A percentile compares a stretch with the other conserved stretches of the same genome.
phyloP scores from a whole-genome alignment of 257 asterid species.

The Buddleja alternifolia region DNA sequence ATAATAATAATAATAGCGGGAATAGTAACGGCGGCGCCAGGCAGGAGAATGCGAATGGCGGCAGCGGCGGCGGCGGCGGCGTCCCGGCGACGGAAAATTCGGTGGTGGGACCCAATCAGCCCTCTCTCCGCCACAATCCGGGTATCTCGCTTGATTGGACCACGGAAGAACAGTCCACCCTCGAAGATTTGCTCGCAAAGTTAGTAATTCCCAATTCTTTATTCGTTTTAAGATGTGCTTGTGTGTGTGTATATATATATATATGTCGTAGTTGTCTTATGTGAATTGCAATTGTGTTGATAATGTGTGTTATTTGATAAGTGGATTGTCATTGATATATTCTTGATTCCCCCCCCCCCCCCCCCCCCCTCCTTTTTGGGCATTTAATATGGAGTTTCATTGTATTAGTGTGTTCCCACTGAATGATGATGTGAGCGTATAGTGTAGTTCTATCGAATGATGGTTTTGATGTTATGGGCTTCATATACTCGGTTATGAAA shows the following conservation, averaged over 20 bases:
- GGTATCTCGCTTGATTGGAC: constrained; percentile 79
- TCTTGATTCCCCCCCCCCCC: too few species aligned
- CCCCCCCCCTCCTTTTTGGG: not conserved
- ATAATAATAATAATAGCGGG: constrained; percentile 4
- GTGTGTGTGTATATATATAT: not conserved
- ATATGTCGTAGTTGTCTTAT: not conserved
- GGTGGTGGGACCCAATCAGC: constrained; percentile 51
- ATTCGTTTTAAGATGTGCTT: not conserved
- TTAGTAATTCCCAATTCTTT: constrained; percentile 36
- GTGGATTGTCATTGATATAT: not conserved
- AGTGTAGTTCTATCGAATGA: not conserved
- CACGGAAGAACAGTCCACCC: constrained; percentile 72
- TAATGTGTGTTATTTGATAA: not conserved
- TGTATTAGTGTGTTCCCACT: not conserved
- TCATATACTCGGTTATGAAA: not conserved
- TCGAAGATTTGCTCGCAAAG: constrained; percentile 77
- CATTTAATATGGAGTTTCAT: not conserved
- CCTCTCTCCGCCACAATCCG: constrained; percentile 80
- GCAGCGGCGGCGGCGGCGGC: constrained; percentile 55
- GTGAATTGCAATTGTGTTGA: not conserved
- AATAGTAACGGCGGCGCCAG: constrained; percentile 36
- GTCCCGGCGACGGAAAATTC: constrained; percentile 63
- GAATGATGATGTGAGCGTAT: not conserved
- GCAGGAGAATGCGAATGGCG: constrained; percentile 35
- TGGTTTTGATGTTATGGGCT: not conserved